These are phyloP conservation scores for Sindora glabra DNA, from an alignment of 306 rosid genomes.

Conservation along the genomic window DNA sequence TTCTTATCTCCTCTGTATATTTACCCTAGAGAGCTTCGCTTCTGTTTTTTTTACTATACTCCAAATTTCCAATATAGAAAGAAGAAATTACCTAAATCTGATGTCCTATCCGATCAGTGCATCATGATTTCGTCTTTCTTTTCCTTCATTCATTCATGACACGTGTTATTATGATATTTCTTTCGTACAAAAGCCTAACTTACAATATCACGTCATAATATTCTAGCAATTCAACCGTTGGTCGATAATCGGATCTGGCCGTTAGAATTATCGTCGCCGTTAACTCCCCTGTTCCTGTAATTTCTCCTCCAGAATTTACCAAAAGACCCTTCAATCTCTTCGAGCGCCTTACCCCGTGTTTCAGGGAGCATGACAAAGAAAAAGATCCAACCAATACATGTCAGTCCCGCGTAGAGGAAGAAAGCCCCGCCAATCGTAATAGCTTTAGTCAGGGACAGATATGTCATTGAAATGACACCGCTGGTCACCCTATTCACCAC, in stretches of 20 bases:
- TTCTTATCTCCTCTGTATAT: too few species aligned
- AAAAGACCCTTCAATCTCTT: slow-evolving; percentile 65
- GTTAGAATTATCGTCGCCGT: neutral
- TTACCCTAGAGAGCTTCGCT: too few species aligned
- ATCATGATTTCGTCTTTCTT: too few species aligned
- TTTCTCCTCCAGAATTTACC: slow-evolving; percentile 39
- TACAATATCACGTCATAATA: neutral
- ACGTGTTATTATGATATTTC: too few species aligned
- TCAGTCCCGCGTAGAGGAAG: slow-evolving; percentile 45
- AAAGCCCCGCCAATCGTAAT: slow-evolving; percentile 70
- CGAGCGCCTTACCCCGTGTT: slow-evolving; percentile 66
- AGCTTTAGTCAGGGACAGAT: slow-evolving; percentile 39
- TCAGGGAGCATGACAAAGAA: slow-evolving; percentile 60
- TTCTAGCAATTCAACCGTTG: slow-evolving; percentile 2
- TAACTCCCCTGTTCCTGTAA: neutral
- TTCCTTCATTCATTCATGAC: too few species aligned
- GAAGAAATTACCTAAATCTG: too few species aligned
- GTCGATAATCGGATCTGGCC: slow-evolving; percentile 30
- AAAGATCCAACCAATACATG: slow-evolving; percentile 39
- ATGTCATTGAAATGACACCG: slow-evolving; percentile 61
- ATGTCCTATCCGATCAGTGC: too few species aligned
- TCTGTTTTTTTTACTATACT: too few species aligned
- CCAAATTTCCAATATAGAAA: too few species aligned
- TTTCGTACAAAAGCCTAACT: too few species aligned
- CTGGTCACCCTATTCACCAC: slow-evolving; percentile 47